phyloP scores from a whole-genome alignment of 257 asterid genomes.

The Nicotiana undulata region DNA sequence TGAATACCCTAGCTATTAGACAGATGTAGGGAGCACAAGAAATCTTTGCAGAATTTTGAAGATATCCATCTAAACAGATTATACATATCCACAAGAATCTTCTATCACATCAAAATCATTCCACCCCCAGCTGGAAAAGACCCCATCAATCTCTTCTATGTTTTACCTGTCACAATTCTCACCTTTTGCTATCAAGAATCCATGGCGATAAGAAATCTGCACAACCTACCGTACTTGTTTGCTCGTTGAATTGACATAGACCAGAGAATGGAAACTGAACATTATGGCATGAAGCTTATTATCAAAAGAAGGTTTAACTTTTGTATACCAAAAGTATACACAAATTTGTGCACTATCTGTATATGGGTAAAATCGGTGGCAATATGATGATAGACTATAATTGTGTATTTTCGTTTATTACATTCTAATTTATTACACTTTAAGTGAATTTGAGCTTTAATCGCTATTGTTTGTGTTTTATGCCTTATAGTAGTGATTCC shows the following conservation, averaged over 20 bases:
- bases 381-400: too few relatives aligned
- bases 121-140: constrained; percentile 20
- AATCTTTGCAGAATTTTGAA: not conserved
- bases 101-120: constrained; percentile 16
- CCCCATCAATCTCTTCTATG: constrained; percentile 14
- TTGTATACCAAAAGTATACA: too few relatives aligned
- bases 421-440: too few relatives aligned
- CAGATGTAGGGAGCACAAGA: not conserved
- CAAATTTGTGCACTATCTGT: not conserved
- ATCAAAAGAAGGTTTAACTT: not conserved
- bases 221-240: not conserved
- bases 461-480: too few relatives aligned
- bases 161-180: constrained; percentile 7
- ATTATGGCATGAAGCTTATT: not conserved
- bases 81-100: constrained; percentile 17
- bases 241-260: not conserved
- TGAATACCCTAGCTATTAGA: not conserved
- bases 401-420: too few relatives aligned
- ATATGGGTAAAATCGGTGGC: too few relatives aligned
- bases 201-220: not conserved
- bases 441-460: too few relatives aligned
- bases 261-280: not conserved
- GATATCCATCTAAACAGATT: not conserved
- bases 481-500: too few relatives aligned
- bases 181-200: not conserved